Evolutionary conservation across 2,329 filamentous ascomycete species (phyloP), one percentile per base, ranked within the genome.

Genomic region (Xylaria sp.): DNA sequence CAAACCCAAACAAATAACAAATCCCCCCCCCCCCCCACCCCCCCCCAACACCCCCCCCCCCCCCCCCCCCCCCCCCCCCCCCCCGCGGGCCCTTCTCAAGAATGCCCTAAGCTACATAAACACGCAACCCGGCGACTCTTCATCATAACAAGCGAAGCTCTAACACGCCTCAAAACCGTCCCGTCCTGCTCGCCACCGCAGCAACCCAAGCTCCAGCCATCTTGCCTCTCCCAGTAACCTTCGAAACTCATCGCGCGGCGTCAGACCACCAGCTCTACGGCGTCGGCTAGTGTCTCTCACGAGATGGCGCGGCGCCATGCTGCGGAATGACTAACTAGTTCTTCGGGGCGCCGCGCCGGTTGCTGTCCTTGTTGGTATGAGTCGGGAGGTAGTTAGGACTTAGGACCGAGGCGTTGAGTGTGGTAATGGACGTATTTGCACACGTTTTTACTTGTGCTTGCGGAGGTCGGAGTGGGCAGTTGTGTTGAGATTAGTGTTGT

Each of bases 251-350:
- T 16, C 40, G 16, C 40, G 6, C 13, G 6, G 40, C 40, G 2
- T 16, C n/a, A 13, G 40, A 16, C 40, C 40, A 8, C 16, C 40
- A 21, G 18, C 2, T 44, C 18, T 44, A 18, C 13, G 40, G 40
- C 6, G 16, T 5, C 5, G 40, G 40, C 40, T 44, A 4, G 40
- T 13, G 40, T 16, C 16, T 44, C 40, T 5, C 40, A 16, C 40
- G 18, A 1, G 40, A 44, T 16, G 40, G n/a, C 40, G 40, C 40
- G 40, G 13, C 16, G 40, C 40, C 5, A 16, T 44, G 16, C 47
- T 75, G 71, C 71, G 69, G 2, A 75, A 75, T 50, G 69, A 72
- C 1, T n/a, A n/a, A n/a, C n/a, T n/a, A n/a, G n/a, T 75, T 74
- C 70, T 74, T 74, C 65, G 69, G 73, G 21, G 73, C 73, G 0